Conservation (phyloP, 192 early-diverging fungal species). For the Geranomyces michiganensis region DNA sequence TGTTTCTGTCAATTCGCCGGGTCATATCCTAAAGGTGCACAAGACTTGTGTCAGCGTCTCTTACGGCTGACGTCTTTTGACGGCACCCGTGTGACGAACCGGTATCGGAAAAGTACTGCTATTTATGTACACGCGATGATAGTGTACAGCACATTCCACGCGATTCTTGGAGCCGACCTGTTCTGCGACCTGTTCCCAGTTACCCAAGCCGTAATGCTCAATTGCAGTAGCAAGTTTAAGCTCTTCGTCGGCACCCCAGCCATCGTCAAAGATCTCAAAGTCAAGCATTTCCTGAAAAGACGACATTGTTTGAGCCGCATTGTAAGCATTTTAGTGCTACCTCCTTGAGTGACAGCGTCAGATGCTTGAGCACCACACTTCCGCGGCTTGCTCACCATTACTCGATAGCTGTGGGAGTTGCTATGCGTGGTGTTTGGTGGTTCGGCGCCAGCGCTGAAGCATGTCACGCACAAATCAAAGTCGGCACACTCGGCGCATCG, state of each 20-base stretch:
- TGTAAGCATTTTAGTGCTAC: no score
- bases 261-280: constrained; percentile 86
- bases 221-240: constrained; percentile 88
- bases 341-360: no score
- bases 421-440: constrained; percentile 68
- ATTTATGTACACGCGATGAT: constrained; percentile 78
- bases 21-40: constrained; percentile 64
- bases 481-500: constrained; percentile 72
- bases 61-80: no score
- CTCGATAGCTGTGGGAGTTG: constrained; percentile 84
- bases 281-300: constrained; percentile 67
- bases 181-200: constrained; percentile 94
- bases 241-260: constrained; percentile 98
- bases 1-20: constrained; percentile 58
- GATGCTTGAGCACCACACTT: no score
- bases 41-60: not conserved
- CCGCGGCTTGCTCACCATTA: constrained; percentile 78
- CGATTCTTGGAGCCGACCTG: constrained; percentile 90
- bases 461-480: constrained; percentile 93
- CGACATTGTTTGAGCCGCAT: no score
- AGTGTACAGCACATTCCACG: constrained; percentile 88
- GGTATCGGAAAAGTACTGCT: constrained; percentile 84
- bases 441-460: constrained; percentile 87
- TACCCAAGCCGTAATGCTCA: constrained; percentile 92
- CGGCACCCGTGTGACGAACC: constrained; percentile 40